These are phyloP conservation scores for Fomitopsis schrenkii DNA, from an alignment of 1,284 basidiomycete species.

Conservation along the genomic window DNA sequence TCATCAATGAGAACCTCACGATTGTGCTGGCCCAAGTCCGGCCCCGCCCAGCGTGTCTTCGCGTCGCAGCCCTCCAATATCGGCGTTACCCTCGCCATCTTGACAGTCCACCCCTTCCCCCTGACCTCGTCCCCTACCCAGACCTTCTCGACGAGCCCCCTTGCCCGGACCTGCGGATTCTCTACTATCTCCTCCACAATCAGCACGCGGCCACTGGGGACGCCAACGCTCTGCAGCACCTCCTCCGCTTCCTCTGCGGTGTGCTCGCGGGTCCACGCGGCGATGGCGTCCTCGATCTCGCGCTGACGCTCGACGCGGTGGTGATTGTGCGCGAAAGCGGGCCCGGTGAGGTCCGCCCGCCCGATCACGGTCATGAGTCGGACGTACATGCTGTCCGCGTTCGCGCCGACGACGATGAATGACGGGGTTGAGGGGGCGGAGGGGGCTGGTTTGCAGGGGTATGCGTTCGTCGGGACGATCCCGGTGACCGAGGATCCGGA, in stretches of 20 bases:
- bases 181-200: conserved; percentile 59
- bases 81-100: conserved; percentile 62
- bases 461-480: conserved; percentile 70
- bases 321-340: conserved; percentile 54
- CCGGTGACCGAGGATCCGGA: conserved; percentile 71
- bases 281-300: conserved; percentile 62
- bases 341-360: conserved; percentile 54
- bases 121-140: conserved; percentile 38
- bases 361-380: conserved; percentile 58
- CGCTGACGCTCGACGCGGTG: conserved; percentile 52
- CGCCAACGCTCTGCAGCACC: conserved; percentile 52
- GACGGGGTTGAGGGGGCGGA: conserved; percentile 37
- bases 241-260: conserved; percentile 53
- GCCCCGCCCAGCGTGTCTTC: conserved; percentile 62
- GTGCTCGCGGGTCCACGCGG: conserved; percentile 52
- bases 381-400: conserved; percentile 64
- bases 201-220: conserved; percentile 61
- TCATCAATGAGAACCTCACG: conserved; percentile 50
- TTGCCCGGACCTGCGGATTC: conserved; percentile 47
- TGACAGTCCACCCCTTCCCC: conserved; percentile 49
- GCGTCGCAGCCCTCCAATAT: conserved; percentile 52
- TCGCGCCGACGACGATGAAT: conserved; percentile 67
- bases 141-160: conserved; percentile 58
- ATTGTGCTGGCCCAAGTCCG: conserved; percentile 61
- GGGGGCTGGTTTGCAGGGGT: conserved; percentile 52